These are phyloP conservation scores for Candida koratica DNA, from an alignment of 805 yeast genomes.

Conservation along the genomic window DNA sequence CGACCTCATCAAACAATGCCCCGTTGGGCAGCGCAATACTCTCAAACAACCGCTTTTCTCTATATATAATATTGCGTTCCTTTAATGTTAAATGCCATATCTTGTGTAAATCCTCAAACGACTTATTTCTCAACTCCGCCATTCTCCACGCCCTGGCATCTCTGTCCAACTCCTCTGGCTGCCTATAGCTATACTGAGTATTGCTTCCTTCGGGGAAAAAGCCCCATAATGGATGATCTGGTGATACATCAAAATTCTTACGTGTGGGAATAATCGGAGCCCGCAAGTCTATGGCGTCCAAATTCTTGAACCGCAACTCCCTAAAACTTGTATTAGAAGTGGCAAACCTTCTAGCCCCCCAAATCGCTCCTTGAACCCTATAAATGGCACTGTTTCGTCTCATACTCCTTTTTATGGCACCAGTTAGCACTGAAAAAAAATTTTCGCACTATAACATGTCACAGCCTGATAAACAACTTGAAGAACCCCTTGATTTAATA, in stretches of 20 bases:
- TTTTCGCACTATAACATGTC: conserved; percentile 7
- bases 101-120: conserved; percentile 86
- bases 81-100: conserved; percentile 85
- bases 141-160: conserved; percentile 80
- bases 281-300: conserved; percentile 51
- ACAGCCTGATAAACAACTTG: conserved; percentile 31
- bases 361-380: too few relatives aligned
- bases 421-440: too few relatives aligned
- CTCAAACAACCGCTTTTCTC: conserved; percentile 65
- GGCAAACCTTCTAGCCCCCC: too few relatives aligned
- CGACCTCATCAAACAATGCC: conserved; percentile 38
- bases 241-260: conserved; percentile 64
- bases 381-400: too few relatives aligned
- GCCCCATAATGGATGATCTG: conserved; percentile 93
- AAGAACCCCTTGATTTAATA: conserved; percentile 87
- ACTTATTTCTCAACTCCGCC: conserved; percentile 84
- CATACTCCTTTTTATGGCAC: too few relatives aligned
- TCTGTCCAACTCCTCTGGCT: conserved; percentile 46
- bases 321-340: conserved; percentile 19
- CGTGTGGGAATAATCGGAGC: conserved; percentile 85
- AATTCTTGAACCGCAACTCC: conserved; percentile 17
- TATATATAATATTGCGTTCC: conserved; percentile 73
- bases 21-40: conserved; percentile 23
- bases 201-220: conserved; percentile 61
- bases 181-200: conserved; percentile 53